These are phyloP conservation scores for Agroathelia rolfsii DNA, from an alignment of 1,284 basidiomycete species.

Conservation along the genomic window DNA sequence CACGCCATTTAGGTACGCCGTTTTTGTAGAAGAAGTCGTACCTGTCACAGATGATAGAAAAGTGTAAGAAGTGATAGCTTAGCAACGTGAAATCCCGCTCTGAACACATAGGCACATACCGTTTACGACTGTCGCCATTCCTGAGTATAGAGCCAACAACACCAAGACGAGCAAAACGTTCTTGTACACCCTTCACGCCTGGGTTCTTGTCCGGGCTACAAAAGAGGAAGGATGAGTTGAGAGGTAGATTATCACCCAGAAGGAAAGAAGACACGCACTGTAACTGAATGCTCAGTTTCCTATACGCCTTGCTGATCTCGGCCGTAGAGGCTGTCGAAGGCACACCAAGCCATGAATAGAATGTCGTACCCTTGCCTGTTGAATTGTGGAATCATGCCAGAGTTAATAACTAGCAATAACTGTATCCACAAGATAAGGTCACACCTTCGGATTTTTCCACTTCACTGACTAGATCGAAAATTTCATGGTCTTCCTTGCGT, in stretches of 20 bases:
- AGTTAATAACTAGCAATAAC: background rate
- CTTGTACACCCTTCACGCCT: conserved; percentile 69
- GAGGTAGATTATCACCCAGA: background rate
- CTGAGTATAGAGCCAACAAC: conserved; percentile 79
- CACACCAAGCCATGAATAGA: conserved; percentile 82
- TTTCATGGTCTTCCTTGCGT: conserved; percentile 93
- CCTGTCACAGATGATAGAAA: conserved; percentile 25
- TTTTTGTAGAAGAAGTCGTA: conserved; percentile 91
- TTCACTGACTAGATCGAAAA: conserved; percentile 88
- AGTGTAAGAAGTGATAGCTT: conserved; percentile 5
- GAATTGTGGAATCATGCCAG: conserved; percentile 6
- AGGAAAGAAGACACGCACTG: conserved; percentile 50
- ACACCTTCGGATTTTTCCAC: conserved; percentile 75
- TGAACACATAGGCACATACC: conserved; percentile 38
- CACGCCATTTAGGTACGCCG: conserved; percentile 83
- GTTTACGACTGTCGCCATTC: conserved; percentile 64
- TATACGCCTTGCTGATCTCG: conserved; percentile 81
- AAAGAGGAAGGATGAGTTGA: conserved; percentile 8
- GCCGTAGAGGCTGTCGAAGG: conserved; percentile 55
- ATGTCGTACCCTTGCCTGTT: conserved; percentile 74
- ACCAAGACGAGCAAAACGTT: conserved; percentile 81
- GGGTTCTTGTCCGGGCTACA: conserved; percentile 89
- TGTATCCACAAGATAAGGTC: conserved; percentile 7
- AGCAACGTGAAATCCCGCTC: too few species aligned
- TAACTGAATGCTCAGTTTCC: conserved; percentile 78